Percentiles rank a stretch among this genome's conserved stretches.
phyloP scores from a whole-genome alignment of 225 moss, liverwort and hornwort species.

The Sphagnum tenellum region DNA sequence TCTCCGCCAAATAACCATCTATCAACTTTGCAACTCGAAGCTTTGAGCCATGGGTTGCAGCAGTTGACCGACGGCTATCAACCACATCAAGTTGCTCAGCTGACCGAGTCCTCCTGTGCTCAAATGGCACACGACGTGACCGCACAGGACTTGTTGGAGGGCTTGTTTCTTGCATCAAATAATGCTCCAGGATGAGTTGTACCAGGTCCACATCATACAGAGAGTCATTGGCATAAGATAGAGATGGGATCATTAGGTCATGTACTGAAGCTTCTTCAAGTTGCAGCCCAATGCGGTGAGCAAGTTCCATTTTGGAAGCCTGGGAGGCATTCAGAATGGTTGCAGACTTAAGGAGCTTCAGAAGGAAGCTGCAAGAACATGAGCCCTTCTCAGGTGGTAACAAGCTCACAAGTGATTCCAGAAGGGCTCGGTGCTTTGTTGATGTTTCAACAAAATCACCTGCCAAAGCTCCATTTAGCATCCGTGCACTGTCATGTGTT shows the following conservation, averaged over 20 bases:
- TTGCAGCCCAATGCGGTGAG: constrained; percentile 57
- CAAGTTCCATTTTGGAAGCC: constrained; percentile 50
- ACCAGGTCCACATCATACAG: constrained; percentile 66
- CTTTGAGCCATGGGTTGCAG: constrained; percentile 43
- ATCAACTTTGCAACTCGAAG: constrained; percentile 71
- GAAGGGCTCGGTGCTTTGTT: constrained; percentile 45
- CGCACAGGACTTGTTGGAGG: constrained; percentile 33
- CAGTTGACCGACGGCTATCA: constrained; percentile 37
- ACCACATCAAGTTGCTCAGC: constrained; percentile 32
- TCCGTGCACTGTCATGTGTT: constrained; percentile 10
- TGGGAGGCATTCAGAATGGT: constrained; percentile 32
- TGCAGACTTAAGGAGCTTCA: constrained; percentile 64
- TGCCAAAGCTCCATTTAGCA: constrained; percentile 11
- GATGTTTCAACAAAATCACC: constrained; percentile 35
- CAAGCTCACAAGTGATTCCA: constrained; percentile 63
- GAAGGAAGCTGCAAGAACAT: constrained; percentile 49
- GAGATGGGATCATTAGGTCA: constrained; percentile 68
- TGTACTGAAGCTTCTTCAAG: constrained; percentile 61
- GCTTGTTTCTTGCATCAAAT: constrained; percentile 58
- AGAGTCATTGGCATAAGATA: constrained; percentile 38
- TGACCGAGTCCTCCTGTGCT: constrained; percentile 47
- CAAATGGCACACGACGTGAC: constrained; percentile 12
- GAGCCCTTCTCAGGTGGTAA: constrained; percentile 57
- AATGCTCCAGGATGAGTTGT: constrained; percentile 59
- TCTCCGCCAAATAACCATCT: constrained; percentile 70